These are phyloP conservation scores for Calonectria henricotiae DNA, from an alignment of 2,329 filamentous ascomycete species.

Conservation along the genomic window DNA sequence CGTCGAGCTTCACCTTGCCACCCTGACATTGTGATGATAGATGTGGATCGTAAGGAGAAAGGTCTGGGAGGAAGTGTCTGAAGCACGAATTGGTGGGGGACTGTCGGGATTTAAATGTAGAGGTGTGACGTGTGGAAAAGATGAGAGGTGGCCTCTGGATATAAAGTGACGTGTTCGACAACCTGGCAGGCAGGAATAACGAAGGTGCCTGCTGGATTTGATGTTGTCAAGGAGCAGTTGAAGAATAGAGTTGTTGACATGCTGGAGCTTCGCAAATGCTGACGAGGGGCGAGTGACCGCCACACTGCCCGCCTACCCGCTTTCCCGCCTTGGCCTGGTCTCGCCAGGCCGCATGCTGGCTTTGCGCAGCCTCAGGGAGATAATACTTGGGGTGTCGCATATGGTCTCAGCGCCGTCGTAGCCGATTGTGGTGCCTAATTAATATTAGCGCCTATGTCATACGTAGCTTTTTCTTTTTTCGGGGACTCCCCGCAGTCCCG, in stretches of 20 bases:
- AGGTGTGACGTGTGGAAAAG: background rate
- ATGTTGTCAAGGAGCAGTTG: constrained; percentile 27
- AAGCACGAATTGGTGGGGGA: background rate
- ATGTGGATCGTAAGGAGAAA: background rate
- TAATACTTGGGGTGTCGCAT: background rate
- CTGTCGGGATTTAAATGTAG: background rate
- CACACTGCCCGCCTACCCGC: constrained; percentile 22
- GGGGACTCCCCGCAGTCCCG: constrained; percentile 47
- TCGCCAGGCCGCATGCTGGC: constrained; percentile 8
- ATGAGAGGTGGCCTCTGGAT: constrained; percentile 18
- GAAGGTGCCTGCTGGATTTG: constrained; percentile 27
- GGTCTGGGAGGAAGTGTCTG: background rate
- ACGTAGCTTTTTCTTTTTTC: constrained; percentile 33
- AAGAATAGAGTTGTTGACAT: constrained; percentile 39
- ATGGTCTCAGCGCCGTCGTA: constrained; percentile 33
- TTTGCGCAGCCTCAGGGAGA: background rate
- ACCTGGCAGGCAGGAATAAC: background rate
- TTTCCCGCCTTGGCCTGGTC: constrained; percentile 1
- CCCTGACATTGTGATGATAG: constrained; percentile 54
- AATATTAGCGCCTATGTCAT: constrained; percentile 36
- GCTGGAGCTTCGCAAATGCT: constrained; percentile 40
- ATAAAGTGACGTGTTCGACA: too few relatives aligned
- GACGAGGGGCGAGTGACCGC: constrained; percentile 34
- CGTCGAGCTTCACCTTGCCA: constrained; percentile 53
- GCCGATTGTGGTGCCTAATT: background rate